Percentiles rank a stretch among this genome's conserved stretches.
Evolutionary conservation across 106 monocot genomes (phyloP).

Genomic region (Iris macrosiphon): DNA sequence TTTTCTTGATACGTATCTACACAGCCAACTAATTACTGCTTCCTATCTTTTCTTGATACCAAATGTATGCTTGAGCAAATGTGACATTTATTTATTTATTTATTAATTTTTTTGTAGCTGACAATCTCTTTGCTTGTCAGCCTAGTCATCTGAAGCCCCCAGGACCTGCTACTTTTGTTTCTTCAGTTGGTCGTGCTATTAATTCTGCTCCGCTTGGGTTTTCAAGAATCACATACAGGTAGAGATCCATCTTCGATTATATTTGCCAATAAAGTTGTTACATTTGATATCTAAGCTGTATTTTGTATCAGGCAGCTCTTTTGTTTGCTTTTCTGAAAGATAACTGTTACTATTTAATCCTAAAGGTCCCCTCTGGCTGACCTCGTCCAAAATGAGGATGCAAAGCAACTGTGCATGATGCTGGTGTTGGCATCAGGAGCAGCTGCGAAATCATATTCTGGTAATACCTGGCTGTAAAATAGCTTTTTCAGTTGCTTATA

Average conservation of each 20-base stretch:
- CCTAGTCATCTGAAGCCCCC: conserved; percentile 39
- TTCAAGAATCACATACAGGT: conserved; percentile 80
- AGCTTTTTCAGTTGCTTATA: too few relatives aligned
- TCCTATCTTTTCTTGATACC: too few relatives aligned
- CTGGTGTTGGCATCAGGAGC: conserved; percentile 76
- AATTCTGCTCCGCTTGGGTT: conserved; percentile 30
- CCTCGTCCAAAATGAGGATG: conserved; percentile 68
- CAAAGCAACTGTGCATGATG: conserved; percentile 86
- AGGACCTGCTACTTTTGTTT: conserved; percentile 22
- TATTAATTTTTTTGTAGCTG: neutral
- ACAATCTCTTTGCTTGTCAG: conserved; percentile 25
- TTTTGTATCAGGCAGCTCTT: neutral
- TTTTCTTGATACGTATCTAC: too few relatives aligned
- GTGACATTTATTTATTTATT: neutral
- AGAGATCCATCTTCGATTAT: conserved; percentile 8
- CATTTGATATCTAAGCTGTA: neutral
- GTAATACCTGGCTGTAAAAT: too few relatives aligned
- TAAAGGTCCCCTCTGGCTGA: conserved; percentile 86
- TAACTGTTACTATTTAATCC: neutral
- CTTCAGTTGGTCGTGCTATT: conserved; percentile 29
- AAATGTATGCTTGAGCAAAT: neutral
- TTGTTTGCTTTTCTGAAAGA: neutral
- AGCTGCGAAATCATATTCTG: conserved; percentile 44
- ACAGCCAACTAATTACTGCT: too few relatives aligned
- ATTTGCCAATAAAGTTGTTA: neutral